phyloP scores from a whole-genome alignment of 352 stramenopile species.

The Globisporangium camurandrum region DNA sequence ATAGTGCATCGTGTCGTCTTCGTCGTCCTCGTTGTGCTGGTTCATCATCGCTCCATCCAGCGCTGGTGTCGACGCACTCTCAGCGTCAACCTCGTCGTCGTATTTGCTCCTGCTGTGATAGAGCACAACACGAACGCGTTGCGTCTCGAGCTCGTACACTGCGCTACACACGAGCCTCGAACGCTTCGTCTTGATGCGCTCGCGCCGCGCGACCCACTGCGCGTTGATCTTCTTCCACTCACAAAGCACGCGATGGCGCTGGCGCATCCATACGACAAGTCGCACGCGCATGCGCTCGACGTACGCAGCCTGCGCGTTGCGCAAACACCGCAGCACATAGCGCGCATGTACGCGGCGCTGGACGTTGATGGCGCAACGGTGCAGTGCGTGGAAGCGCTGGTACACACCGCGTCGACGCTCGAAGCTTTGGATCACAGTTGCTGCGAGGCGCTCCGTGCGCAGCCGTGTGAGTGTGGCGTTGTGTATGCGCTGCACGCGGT shows the following conservation, averaged over 20 bases:
- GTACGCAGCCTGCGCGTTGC: constrained; percentile 17
- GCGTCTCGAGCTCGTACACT: constrained; percentile 23
- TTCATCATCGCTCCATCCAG: too few relatives aligned
- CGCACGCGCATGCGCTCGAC: constrained; percentile 36
- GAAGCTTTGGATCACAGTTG: constrained; percentile 37
- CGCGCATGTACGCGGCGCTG: constrained; percentile 29
- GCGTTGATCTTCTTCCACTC: constrained; percentile 47
- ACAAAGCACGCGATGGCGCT: constrained; percentile 26
- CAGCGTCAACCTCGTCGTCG: too few relatives aligned
- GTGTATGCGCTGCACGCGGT: constrained; percentile 9
- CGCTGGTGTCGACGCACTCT: neutral
- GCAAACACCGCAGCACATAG: constrained; percentile 24
- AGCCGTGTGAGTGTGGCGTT: constrained; percentile 18
- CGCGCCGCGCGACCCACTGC: constrained; percentile 26
- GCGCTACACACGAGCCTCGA: constrained; percentile 20
- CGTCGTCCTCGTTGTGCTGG: too few relatives aligned
- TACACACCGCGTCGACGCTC: constrained; percentile 18
- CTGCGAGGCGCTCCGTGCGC: constrained; percentile 31
- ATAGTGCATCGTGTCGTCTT: constrained; percentile 9
- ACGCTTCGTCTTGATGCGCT: constrained; percentile 38
- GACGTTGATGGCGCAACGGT: constrained; percentile 5
- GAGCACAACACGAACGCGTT: constrained; percentile 23
- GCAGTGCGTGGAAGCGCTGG: constrained; percentile 15
- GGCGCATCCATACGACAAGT: constrained; percentile 44
- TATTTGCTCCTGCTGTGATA: too few relatives aligned